Evolutionary conservation across 2,329 filamentous ascomycete genomes (phyloP), one percentile per base, ranked within the genome.

Genomic region (Sphaceloma murrayae): DNA sequence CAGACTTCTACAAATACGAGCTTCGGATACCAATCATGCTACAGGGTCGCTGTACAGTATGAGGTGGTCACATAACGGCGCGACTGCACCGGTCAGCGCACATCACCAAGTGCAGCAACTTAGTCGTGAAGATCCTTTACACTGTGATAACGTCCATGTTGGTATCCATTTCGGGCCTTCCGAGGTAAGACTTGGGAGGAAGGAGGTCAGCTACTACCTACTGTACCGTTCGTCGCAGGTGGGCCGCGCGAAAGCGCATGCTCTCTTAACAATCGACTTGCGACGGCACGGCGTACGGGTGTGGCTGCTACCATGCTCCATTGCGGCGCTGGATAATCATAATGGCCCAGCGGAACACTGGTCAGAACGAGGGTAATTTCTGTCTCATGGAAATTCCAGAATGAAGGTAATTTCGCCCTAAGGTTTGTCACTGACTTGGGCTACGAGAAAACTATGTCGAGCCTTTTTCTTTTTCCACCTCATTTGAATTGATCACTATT

Each of bases 171-270:
- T n/a, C n/a, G n/a, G n/a, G n/a, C 34, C 10, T 11, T 27, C 34
- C 34, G 18, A 38, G 34, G 34, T 19, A 38, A n/a, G 34, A 38
- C 19, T 9, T 26, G 22, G 19, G 7, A 40, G 36, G 36, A 27
- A 40, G 36, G 36, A 40, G 36, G 36, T 40, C 14, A 5, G n/a
- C 8, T 40, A 29, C 36, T 40, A 40, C 22, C 36, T 24, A 24
- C 14, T 16, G n/a, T 14, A 17, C 16, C 21, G 36, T 27, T 40
- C 36, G 36, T 24, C 10, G 22, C 22, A 40, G 27, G 36, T 40
- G 36, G 36, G 36, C 36, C 36, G 36, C 21, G 22, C 36, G 14
- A 29, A 40, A 40, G 36, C 36, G 36, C 24, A 40, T 40, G 31
- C 29, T 32, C n/a, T 13, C n/a, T 32, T 32, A n/a, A n/a, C n/a